Percentiles rank a stretch among this genome's conserved stretches.
These are phyloP conservation scores for Chamaecyparis obtusa DNA, from an alignment of 75 land plant genomes.

Conservation along the genomic window DNA sequence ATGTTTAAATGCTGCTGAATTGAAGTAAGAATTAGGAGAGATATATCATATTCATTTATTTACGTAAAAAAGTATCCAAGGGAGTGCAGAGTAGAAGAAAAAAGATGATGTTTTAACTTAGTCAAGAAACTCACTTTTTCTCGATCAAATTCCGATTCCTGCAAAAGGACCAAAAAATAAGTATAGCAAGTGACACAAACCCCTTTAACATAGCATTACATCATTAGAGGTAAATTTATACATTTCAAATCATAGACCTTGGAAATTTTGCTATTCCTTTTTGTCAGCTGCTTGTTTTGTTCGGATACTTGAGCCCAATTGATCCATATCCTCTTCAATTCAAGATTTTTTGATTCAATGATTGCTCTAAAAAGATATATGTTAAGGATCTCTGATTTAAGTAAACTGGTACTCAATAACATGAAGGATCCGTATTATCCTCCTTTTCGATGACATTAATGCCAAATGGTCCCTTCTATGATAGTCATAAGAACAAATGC, in stretches of 20 bases:
- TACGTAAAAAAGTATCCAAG: background rate
- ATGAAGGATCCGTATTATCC: background rate
- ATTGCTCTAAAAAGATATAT: background rate
- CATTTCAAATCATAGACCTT: background rate
- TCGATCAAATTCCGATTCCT: conserved; percentile 6
- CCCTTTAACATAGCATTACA: background rate
- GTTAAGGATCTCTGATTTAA: background rate
- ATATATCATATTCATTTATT: background rate
- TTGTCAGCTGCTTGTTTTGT: background rate
- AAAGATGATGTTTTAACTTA: background rate
- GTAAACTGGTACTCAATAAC: background rate
- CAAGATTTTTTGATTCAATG: background rate
- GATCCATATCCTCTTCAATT: conserved; percentile 7
- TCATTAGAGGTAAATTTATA: background rate
- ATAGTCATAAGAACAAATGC: background rate
- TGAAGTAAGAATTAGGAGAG: background rate
- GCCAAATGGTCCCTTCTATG: background rate
- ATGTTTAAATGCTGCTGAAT: background rate
- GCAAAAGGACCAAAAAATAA: background rate
- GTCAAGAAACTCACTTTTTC: background rate
- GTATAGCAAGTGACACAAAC: background rate
- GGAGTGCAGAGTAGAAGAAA: background rate
- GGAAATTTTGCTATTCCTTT: background rate
- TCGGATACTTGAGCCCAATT: background rate
- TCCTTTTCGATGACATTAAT: background rate